Evolutionary conservation across 331 rosid genomes (phyloP).

Genomic region (Pyracantha coccinea): DNA sequence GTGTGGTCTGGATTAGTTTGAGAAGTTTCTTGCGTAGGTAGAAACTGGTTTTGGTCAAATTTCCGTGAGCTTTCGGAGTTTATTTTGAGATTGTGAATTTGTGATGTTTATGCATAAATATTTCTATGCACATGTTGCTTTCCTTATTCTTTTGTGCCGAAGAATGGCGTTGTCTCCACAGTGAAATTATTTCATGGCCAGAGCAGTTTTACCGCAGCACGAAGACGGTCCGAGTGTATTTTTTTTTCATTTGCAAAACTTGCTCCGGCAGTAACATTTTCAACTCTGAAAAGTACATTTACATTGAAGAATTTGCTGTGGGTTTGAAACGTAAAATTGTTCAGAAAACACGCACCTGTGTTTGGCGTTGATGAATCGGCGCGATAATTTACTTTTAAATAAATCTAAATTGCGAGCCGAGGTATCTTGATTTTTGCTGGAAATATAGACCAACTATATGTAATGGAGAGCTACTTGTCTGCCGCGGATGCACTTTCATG

Average conservation of each 20-base stretch:
- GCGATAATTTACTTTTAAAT: too few relatives aligned
- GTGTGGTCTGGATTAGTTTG: slow-evolving; percentile 24
- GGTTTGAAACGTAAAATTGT: too few relatives aligned
- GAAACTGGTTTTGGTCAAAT: slow-evolving; percentile 21
- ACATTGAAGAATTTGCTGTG: too few relatives aligned
- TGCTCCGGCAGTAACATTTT: too few relatives aligned
- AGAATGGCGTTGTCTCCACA: background rate
- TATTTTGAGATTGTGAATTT: background rate
- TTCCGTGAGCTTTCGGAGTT: slow-evolving; percentile 6
- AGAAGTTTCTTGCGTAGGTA: slow-evolving; percentile 24
- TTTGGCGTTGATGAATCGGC: too few relatives aligned
- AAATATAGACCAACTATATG: too few relatives aligned
- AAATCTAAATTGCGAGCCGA: too few relatives aligned
- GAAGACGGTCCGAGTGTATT: background rate
- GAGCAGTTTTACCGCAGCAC: background rate
- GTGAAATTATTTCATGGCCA: background rate
- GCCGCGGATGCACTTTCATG: too few relatives aligned
- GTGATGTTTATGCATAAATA: background rate
- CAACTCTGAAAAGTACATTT: too few relatives aligned
- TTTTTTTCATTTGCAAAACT: too few relatives aligned
- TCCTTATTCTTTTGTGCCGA: background rate
- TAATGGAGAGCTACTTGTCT: too few relatives aligned
- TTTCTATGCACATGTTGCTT: background rate
- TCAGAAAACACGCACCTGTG: background rate
- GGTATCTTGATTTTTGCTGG: too few relatives aligned